phyloP scores from a whole-genome alignment of 306 rosid genomes.

The Castanea crenata region DNA sequence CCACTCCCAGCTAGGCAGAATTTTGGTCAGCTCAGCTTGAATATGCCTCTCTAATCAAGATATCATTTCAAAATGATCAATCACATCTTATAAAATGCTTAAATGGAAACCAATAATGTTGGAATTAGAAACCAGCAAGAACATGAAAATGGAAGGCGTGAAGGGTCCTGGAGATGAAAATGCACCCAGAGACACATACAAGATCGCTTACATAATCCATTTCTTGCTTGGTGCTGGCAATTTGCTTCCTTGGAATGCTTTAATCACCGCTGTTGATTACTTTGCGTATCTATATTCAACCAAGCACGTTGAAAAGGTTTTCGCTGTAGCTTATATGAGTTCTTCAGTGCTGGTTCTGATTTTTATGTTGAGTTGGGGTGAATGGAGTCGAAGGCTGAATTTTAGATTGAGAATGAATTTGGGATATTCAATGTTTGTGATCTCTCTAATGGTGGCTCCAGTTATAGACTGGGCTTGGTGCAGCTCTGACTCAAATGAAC shows the following conservation, averaged over 20 bases:
- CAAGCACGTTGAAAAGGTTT: constrained; percentile 70
- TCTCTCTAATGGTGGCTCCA: constrained; percentile 73
- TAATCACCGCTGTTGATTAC: constrained; percentile 91
- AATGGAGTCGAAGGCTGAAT: constrained; percentile 54
- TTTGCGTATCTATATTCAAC: constrained; percentile 73
- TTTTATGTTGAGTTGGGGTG: constrained; percentile 63
- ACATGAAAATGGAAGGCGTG: constrained; percentile 45
- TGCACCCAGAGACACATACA: constrained; percentile 49
- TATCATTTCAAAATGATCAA: constrained; percentile 24
- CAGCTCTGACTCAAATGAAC: constrained; percentile 17
- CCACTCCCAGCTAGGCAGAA: background rate
- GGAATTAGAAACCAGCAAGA: constrained; percentile 8
- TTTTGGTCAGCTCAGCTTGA: constrained; percentile 20
- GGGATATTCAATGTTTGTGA: constrained; percentile 50
- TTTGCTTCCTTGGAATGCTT: constrained; percentile 96
- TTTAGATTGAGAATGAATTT: constrained; percentile 58
- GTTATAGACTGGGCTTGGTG: constrained; percentile 55
- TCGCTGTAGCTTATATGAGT: constrained; percentile 78
- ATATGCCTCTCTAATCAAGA: constrained; percentile 47
- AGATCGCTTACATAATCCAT: constrained; percentile 74
- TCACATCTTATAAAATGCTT: constrained; percentile 16
- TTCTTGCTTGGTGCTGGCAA: constrained; percentile 90
- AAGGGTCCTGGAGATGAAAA: constrained; percentile 40
- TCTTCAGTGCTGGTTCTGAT: constrained; percentile 65
- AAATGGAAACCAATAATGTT: constrained; percentile 20